Evolutionary conservation across 306 rosid genomes (phyloP), one percentile per base, ranked within the genome.

Genomic region (Geum urbanum): DNA sequence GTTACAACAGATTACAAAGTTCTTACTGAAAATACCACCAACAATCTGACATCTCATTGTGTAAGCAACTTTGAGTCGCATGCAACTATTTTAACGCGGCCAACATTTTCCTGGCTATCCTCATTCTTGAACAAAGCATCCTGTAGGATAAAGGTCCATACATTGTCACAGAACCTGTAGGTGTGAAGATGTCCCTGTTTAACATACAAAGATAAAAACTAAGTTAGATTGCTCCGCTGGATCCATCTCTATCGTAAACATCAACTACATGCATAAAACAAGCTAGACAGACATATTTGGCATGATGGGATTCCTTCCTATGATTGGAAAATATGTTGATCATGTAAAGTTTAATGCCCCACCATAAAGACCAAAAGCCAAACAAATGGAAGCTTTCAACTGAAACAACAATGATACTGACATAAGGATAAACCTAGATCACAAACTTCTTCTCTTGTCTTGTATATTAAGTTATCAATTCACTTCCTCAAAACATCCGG

Each of bases 131-230:
- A 85, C 68, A 4, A 0, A 12, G 97, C 97, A 76, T 83, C 51
- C 72, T 90, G 96, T 67, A 94, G 82, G 75, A 94, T 94, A 82
- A 94, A 94, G 72, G 98, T 94, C 98, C 98, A 88, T 57, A 90
- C 97, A 66, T 94, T 94, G 87, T 94, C 89, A 70, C 97, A 90
- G 80, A 94, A 94, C 76, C 98, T 85, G 75, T 94, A 94, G 32
- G 98, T 94, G 82, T 94, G 98, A 68, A 94, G 84, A 86, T 94
- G 98, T 66, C 98, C 98, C 97, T 90, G 92, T 72, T 68, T 11
- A 54, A 58, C 9, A 68, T 68, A 66, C 12, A 60, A 5, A 70
- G 3, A 43, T 32, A 32, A 32, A 32, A 32, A 32, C 37, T 32
- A 2, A 4, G 37, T 32, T 4, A 32, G 37, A 32, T 32, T 32